A percentile compares a stretch with the other conserved stretches of the same genome.
Evolutionary conservation across 164 flowering plant genomes (phyloP).

Genomic region (Cinnamomum chago): DNA sequence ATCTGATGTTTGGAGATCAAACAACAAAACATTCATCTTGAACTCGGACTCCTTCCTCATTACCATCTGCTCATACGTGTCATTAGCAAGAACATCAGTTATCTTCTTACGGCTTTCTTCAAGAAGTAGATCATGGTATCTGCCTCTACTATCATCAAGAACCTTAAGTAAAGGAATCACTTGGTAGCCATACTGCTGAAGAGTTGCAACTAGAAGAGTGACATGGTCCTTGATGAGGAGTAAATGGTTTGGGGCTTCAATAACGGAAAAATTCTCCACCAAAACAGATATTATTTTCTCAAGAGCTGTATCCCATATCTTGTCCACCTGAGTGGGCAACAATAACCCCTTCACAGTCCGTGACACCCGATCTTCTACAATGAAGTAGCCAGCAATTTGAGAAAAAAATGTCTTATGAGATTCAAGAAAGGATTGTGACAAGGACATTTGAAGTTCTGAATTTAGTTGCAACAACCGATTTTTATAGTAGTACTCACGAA

Average conservation of each 20-base stretch:
- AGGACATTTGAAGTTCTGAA: constrained; percentile 71
- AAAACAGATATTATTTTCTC: constrained; percentile 55
- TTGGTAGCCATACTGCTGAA: constrained; percentile 74
- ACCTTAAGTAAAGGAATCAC: constrained; percentile 61
- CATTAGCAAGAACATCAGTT: constrained; percentile 46
- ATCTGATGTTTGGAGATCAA: constrained; percentile 69
- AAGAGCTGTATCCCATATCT: constrained; percentile 81
- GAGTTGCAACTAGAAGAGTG: constrained; percentile 71
- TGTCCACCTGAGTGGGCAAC: constrained; percentile 53
- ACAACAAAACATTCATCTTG: constrained; percentile 51
- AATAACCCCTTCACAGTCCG: constrained; percentile 72
- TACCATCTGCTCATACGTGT: constrained; percentile 71
- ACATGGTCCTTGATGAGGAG: constrained; percentile 81
- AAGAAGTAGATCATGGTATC: constrained; percentile 78
- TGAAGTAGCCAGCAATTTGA: constrained; percentile 79
- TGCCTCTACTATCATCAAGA: constrained; percentile 58
- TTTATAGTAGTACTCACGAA: constrained; percentile 72
- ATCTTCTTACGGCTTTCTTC: constrained; percentile 70
- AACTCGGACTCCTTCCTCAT: constrained; percentile 77
- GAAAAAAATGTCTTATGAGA: constrained; percentile 69
- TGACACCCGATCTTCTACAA: constrained; percentile 80
- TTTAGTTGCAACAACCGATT: constrained; percentile 73
- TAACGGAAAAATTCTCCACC: constrained; percentile 62
- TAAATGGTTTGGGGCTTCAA: constrained; percentile 73
- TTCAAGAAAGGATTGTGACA: constrained; percentile 68